Evolutionary conservation across 148 eudicot genomes (phyloP), one percentile per base, ranked within the genome.

Genomic region (Fagopyrum tataricum): DNA sequence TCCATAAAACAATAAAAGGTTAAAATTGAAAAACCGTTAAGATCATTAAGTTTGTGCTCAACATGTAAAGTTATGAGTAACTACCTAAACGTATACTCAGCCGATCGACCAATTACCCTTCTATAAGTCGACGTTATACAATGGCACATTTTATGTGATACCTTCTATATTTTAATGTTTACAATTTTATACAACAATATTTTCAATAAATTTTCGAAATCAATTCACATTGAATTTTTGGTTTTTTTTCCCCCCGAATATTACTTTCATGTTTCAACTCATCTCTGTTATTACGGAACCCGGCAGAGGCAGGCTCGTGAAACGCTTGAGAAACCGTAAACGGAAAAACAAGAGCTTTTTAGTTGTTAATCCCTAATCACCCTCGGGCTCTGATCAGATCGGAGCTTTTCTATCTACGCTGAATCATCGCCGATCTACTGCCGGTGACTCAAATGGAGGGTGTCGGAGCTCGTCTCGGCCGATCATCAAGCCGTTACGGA

Each of bases 401-500:
- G 39, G 40, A 61, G 67, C 67, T 61, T 61, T 23, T 23, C 40
- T 17, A 40, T 10, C 67, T 39, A 26, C 41, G 67, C 17, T 24
- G 67, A 59, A 24, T 23, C 62, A 23, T 56, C 13, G 49, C 23
- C 70, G 70, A 72, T 71, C 73, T 73, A 1, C 77, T 77, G 18
- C 76, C 79, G 74, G 61, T 7, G 71, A 68, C 6, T 17, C 21
- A 18, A 66, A 93, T 93, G 98, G 98, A 90, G 70, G 97, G 91
- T 23, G 93, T 90, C 0, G 98, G 98, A 40, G 94, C 92, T 44
- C 87, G 98, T 5, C 79, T 87, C 40, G 96, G 98, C 67, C 84
- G 98, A 52, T 90, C 98, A 42, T 89, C 98, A 4, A 88, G 85
- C 40, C 85, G 96, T 3, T 93, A 87, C 81, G 98, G 89, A 6